phyloP scores from a whole-genome alignment of 148 eudicot species.

The Limonium bicolor region DNA sequence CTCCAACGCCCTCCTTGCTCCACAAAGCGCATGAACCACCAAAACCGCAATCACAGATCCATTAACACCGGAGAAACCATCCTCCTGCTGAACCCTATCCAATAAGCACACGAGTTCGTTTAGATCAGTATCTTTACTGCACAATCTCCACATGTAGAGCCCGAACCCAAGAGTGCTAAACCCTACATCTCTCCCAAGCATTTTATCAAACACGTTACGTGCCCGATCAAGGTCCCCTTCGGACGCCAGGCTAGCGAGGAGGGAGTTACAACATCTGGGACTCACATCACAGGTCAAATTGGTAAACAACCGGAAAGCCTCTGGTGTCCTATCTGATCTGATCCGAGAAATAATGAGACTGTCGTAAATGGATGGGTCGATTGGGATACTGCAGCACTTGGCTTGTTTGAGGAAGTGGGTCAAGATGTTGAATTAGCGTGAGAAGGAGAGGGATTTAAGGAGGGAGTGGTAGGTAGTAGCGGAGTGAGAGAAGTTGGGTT shows the following conservation, averaged over 20 bases:
- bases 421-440: slow-evolving; percentile 38
- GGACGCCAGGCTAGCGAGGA: slow-evolving; percentile 49
- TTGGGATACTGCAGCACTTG: slow-evolving; percentile 14
- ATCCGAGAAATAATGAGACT: slow-evolving; percentile 23
- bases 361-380: slow-evolving; percentile 26
- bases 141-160: slow-evolving; percentile 44
- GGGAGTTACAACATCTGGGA: slow-evolving; percentile 31
- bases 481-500: slow-evolving; percentile 56
- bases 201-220: slow-evolving; percentile 55
- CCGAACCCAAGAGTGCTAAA: slow-evolving; percentile 78
- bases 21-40: slow-evolving; percentile 63
- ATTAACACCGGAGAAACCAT: slow-evolving; percentile 23
- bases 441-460: slow-evolving; percentile 47
- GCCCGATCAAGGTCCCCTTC: slow-evolving; percentile 35
- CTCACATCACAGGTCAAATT: too few relatives aligned
- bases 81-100: slow-evolving; percentile 31
- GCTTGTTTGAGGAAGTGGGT: slow-evolving; percentile 41
- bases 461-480: slow-evolving; percentile 33
- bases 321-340: slow-evolving; percentile 18
- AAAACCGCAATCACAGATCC: slow-evolving; percentile 60
- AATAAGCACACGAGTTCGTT: slow-evolving; percentile 27
- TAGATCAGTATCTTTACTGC: slow-evolving; percentile 22
- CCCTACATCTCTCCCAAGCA: slow-evolving; percentile 36
- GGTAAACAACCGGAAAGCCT: slow-evolving; percentile 33
- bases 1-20: slow-evolving; percentile 27